These are phyloP conservation scores for Aspergillus nanangensis DNA, from an alignment of 495 filamentous ascomycete genomes.

Conservation along the genomic window DNA sequence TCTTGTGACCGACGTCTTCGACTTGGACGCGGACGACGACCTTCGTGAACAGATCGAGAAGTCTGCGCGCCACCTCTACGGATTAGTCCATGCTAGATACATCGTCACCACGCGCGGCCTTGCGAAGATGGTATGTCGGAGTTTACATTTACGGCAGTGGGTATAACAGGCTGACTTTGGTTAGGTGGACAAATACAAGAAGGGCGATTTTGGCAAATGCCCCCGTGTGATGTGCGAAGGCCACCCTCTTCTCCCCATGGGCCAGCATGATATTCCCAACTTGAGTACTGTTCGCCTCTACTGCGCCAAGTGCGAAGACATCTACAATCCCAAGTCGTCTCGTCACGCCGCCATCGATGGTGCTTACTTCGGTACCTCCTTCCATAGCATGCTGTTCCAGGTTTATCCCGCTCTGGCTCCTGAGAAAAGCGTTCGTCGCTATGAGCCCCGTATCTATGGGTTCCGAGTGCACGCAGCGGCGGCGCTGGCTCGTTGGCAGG, in stretches of 20 bases:
- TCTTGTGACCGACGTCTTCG: constrained; percentile 99
- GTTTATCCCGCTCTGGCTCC: constrained; percentile 90
- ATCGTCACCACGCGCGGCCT: constrained; percentile 94
- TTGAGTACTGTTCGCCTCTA: constrained; percentile 90
- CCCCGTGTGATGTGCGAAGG: constrained; percentile 90
- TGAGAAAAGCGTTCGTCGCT: constrained; percentile 76
- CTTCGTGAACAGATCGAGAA: constrained; percentile 98
- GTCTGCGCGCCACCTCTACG: constrained; percentile 92
- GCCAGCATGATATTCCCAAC: constrained; percentile 81
- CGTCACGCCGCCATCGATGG: constrained; percentile 94
- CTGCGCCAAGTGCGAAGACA: constrained; percentile 94
- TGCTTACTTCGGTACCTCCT: constrained; percentile 95
- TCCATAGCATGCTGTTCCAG: constrained; percentile 98
- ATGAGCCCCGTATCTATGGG: constrained; percentile 85
- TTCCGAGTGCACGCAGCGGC: constrained; percentile 92
- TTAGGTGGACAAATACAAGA: constrained; percentile 98
- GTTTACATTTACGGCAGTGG: neutral
- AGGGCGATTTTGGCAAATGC: constrained; percentile 96
- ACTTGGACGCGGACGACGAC: constrained; percentile 97
- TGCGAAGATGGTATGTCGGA: constrained; percentile 80
- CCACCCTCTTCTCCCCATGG: constrained; percentile 89
- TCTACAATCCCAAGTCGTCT: constrained; percentile 98
- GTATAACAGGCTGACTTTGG: constrained; percentile 4
- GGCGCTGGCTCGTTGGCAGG: constrained; percentile 88
- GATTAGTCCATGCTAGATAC: constrained; percentile 92